These are phyloP conservation scores for Avena eriantha DNA, from an alignment of 176 grass and related monocot species.

Conservation along the genomic window DNA sequence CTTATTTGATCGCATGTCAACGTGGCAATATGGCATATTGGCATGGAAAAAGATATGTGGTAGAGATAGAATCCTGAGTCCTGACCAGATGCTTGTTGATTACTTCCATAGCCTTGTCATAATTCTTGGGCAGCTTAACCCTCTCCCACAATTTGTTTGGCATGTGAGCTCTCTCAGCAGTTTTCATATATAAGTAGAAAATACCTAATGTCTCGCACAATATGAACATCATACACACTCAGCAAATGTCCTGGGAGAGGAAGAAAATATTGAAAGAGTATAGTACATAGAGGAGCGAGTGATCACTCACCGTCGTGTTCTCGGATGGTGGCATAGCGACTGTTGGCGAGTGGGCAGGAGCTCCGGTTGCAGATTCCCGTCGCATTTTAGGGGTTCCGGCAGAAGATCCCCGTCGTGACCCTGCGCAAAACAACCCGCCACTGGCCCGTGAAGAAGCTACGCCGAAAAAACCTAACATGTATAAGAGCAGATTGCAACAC, in stretches of 20 bases:
- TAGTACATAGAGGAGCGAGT: background rate
- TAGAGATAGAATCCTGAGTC: constrained; percentile 42
- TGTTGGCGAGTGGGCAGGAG: constrained; percentile 82
- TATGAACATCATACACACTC: background rate
- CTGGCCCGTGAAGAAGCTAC: background rate
- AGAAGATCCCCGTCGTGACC: constrained; percentile 64
- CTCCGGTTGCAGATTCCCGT: constrained; percentile 84
- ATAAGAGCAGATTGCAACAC: background rate
- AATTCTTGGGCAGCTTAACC: constrained; percentile 81
- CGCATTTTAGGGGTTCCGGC: constrained; percentile 74
- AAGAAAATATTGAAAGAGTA: background rate
- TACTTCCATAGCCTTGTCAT: constrained; percentile 76
- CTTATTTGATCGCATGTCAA: background rate
- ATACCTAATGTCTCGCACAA: constrained; percentile 47
- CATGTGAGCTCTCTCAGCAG: constrained; percentile 88
- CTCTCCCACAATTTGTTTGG: constrained; percentile 94
- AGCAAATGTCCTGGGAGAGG: background rate
- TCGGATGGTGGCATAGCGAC: constrained; percentile 74
- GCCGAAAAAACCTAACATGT: background rate
- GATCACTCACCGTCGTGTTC: constrained; percentile 57
- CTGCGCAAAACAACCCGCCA: constrained; percentile 17
- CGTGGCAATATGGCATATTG: background rate
- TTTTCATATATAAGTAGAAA: constrained; percentile 96
- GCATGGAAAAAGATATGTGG: background rate
- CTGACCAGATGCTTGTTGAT: constrained; percentile 84